Conservation (phyloP, 106 monocot species). For the Xerophyta viscosa region DNA sequence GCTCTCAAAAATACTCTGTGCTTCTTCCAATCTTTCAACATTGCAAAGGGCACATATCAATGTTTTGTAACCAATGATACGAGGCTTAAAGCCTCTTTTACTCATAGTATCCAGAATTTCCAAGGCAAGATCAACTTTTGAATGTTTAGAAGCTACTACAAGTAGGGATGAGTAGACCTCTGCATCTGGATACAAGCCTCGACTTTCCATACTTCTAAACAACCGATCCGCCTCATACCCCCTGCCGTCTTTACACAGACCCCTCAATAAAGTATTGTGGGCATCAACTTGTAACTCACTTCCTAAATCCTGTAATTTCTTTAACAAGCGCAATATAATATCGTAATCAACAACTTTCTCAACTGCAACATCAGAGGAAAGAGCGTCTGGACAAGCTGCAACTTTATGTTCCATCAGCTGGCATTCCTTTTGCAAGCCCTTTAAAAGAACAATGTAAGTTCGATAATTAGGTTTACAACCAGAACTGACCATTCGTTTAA, state of each 20-base stretch:
- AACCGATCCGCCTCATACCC: slow-evolving; percentile 68
- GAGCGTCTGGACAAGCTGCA: slow-evolving; percentile 23
- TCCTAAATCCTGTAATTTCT: slow-evolving; percentile 43
- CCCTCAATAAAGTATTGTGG: slow-evolving; percentile 34
- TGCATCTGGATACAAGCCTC: slow-evolving; percentile 47
- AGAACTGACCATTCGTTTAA: slow-evolving; percentile 37
- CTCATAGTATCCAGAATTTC: slow-evolving; percentile 36
- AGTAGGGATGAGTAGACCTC: slow-evolving; percentile 51
- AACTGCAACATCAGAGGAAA: slow-evolving; percentile 13
- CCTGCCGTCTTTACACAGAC: slow-evolving; percentile 61
- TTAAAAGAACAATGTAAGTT: slow-evolving; percentile 48
- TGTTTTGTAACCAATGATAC: slow-evolving; percentile 39
- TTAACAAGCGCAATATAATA: slow-evolving; percentile 35
- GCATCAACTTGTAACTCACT: slow-evolving; percentile 22
- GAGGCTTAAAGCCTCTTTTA: slow-evolving; percentile 30
- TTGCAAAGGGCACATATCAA: slow-evolving; percentile 68
- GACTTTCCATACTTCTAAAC: slow-evolving; percentile 29
- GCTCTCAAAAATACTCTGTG: slow-evolving; percentile 43
- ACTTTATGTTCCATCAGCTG: slow-evolving; percentile 23
- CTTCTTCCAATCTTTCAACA: slow-evolving; percentile 36
- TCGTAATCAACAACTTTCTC: slow-evolving; percentile 24
- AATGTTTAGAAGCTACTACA: slow-evolving; percentile 22
- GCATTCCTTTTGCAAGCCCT: slow-evolving; percentile 41
- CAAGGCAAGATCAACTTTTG: slow-evolving; percentile 56
- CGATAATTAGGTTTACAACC: slow-evolving; percentile 52